A percentile compares a stretch with the other conserved stretches of the same genome.
Evolutionary conservation across 2,329 filamentous ascomycete genomes (phyloP).

Genomic region (Aspergillus sp.): DNA sequence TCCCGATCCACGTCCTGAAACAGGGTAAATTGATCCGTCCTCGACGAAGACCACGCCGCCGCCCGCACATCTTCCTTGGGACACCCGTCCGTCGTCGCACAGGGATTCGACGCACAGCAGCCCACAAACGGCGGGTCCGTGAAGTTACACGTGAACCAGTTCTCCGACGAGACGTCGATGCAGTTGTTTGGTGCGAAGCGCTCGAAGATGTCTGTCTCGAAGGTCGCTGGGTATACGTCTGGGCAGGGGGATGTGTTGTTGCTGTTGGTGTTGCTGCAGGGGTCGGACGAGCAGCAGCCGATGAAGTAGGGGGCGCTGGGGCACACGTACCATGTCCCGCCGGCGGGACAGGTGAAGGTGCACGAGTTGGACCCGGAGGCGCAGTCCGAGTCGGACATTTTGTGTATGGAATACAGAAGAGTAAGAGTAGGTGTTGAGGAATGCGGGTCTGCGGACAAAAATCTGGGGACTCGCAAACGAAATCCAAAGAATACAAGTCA

Average conservation of each 20-base stretch:
- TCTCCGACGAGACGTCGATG: not conserved
- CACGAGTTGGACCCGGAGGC: not conserved
- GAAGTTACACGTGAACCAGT: constrained; percentile 11
- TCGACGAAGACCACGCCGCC: constrained; percentile 4
- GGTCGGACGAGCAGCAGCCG: constrained; percentile 26
- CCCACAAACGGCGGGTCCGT: constrained; percentile 7
- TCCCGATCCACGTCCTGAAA: constrained; percentile 1
- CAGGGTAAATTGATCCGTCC: not conserved
- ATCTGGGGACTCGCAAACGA: not conserved
- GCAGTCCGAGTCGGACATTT: not conserved
- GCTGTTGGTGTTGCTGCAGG: constrained; percentile 16
- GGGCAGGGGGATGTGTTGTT: constrained; percentile 48
- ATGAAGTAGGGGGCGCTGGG: constrained; percentile 23
- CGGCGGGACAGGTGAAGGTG: constrained; percentile 23
- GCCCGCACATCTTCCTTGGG: not conserved
- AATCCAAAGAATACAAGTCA: not conserved
- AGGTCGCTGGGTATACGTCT: constrained; percentile 42
- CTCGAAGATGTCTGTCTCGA: constrained; percentile 11
- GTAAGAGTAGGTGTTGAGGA: too few species aligned
- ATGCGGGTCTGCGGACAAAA: too few species aligned
- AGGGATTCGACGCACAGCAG: constrained; percentile 4
- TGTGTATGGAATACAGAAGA: too few species aligned
- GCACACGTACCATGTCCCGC: constrained; percentile 24
- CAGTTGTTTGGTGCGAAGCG: constrained; percentile 3
- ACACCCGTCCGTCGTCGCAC: not conserved